Evolutionary conservation across 805 yeast species (phyloP), one percentile per base, ranked within the genome.

Genomic region (Teunomyces pallodes): DNA sequence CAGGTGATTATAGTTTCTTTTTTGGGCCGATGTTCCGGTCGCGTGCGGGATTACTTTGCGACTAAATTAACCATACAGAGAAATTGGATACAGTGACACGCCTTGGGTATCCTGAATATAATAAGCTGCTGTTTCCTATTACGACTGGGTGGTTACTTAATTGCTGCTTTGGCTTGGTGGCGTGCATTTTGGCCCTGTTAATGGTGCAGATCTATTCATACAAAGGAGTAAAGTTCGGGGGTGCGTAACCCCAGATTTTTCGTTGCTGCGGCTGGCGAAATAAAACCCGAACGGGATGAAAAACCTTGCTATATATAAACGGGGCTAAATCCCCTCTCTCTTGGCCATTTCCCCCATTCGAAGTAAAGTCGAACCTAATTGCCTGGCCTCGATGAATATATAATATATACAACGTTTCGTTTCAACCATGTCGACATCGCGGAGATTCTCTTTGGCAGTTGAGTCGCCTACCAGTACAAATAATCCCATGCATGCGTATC

Each of bases 391-490:
- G 6, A 20, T 20, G 24, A 20, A 20, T 20, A 20, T 20, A 20
- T 20, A 20, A 20, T 20, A 20, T 5, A 20, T 20, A 20, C 24
- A 20, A 20, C 24, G 24, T 20, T 20, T 3, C 24, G 24, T 20
- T 20, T 20, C 24, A 20, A 20, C 16, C 36, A 38, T 38, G 41
- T 4, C 30, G 28, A 17, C 31, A 9, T 14, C 38, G n/a, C 30
- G 46, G 40, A 36, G 47, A 20, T 44, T 41, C 17, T 44, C 47
- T n/a, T 44, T 44, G 42, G 47, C 42, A 6, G 39, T 44, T 13
- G 47, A 36, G 43, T 36, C 42, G 17, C 47, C 47, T 14, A 29
- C 36, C 9, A 27, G 14, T n/a, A 29, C 43, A 17, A 45, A 45
- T 20, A 36, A 38, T 16, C 49, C 49, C 13, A 14, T 43, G 30